Conservation (phyloP, 805 yeast genomes). For the Lipomyces yamadae region DNA sequence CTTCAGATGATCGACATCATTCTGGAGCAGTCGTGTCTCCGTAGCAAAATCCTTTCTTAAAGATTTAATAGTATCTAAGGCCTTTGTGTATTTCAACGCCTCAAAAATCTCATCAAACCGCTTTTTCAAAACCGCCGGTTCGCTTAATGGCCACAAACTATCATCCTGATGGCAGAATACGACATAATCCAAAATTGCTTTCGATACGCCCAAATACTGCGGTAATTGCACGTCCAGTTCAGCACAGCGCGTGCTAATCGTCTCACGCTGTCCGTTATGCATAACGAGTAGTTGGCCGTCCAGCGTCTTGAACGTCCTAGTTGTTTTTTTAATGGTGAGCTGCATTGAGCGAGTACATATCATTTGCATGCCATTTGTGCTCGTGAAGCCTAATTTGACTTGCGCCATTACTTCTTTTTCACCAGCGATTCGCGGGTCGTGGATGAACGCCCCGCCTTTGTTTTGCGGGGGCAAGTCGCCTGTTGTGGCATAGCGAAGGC, state of each 20-base stretch:
- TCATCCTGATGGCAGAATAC: constrained; percentile 98
- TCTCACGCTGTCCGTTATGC: constrained; percentile 64
- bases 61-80: constrained; percentile 74
- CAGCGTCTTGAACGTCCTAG: constrained; percentile 80
- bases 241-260: constrained; percentile 78
- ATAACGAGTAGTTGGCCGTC: constrained; percentile 84
- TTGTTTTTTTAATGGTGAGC: constrained; percentile 63
- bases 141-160: constrained; percentile 93
- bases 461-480: constrained; percentile 96
- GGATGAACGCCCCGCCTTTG: constrained; percentile 94
- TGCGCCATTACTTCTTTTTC: constrained; percentile 84
- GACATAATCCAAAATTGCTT: constrained; percentile 86
- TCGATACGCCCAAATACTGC: constrained; percentile 80
- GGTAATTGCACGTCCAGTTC: constrained; percentile 87
- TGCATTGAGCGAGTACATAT: constrained; percentile 86
- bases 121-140: constrained; percentile 85
- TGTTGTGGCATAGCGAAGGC: constrained; percentile 90
- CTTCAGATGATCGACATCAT: constrained; percentile 75
- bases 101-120: constrained; percentile 96
- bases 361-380: constrained; percentile 75
- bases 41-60: constrained; percentile 76
- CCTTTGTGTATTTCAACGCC: constrained; percentile 90
- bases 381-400: constrained; percentile 82
- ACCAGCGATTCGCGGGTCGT: constrained; percentile 70
- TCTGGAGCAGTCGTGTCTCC: constrained; percentile 76